Conservation (phyloP, 2,329 filamentous ascomycete species). For the Zymoseptoria pseudotritici region DNA sequence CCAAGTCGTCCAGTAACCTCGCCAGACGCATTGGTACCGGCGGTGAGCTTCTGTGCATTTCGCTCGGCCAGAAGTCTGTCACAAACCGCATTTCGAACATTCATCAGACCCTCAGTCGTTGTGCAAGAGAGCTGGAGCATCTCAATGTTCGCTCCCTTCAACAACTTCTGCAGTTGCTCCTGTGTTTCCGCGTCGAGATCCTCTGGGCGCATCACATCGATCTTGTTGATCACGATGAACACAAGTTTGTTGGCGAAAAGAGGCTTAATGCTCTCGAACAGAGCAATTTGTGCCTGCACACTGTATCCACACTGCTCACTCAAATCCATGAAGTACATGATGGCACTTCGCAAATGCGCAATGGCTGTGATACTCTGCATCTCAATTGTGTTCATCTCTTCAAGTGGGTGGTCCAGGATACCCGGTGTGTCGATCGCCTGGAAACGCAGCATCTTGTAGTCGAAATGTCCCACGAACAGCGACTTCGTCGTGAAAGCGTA, state of each 20-base stretch:
- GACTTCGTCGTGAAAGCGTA: constrained; percentile 99
- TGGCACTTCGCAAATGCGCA: constrained; percentile 88
- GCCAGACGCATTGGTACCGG: constrained; percentile 68
- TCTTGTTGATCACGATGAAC: constrained; percentile 97
- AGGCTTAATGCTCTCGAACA: constrained; percentile 95
- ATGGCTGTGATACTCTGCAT: constrained; percentile 99
- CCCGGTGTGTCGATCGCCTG: constrained; percentile 97
- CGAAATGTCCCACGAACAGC: constrained; percentile 94
- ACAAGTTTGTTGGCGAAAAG: constrained; percentile 96
- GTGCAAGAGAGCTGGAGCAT: constrained; percentile 90
- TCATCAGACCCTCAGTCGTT: constrained; percentile 86
- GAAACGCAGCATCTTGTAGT: constrained; percentile 87
- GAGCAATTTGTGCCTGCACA: constrained; percentile 81
- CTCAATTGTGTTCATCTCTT: constrained; percentile 99
- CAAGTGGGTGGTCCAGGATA: constrained; percentile 91
- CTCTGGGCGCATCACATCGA: constrained; percentile 81
- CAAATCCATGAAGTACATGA: constrained; percentile 97
- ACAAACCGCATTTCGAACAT: constrained; percentile 90
- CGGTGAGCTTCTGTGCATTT: constrained; percentile 90
- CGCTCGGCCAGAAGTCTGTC: constrained; percentile 87
- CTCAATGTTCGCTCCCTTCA: constrained; percentile 85
- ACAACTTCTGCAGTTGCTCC: constrained; percentile 66
- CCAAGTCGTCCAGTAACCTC: constrained; percentile 75
- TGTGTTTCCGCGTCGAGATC: constrained; percentile 75
- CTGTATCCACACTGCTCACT: constrained; percentile 96